phyloP scores from a whole-genome alignment of 371 early-diverging fungal species.

The Mucor mucedo region DNA sequence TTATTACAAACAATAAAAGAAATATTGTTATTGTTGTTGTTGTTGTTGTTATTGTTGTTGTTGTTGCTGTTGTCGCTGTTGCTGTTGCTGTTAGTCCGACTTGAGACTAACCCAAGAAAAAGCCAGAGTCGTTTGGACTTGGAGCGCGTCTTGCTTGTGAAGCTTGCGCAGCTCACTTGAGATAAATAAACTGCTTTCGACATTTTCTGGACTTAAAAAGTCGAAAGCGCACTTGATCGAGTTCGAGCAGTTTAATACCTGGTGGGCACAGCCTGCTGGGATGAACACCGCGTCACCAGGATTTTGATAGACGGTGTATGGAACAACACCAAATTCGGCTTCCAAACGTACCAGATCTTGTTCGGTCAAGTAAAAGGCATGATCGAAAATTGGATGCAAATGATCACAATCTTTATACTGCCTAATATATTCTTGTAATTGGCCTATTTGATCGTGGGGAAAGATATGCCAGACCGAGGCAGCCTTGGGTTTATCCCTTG shows the following conservation, averaged over 20 bases:
- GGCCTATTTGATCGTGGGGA: background rate
- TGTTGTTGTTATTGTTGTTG: too few relatives aligned
- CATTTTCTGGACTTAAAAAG: background rate
- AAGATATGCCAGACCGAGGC: background rate
- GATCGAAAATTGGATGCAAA: background rate
- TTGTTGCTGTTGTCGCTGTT: too few relatives aligned
- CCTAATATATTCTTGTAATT: background rate
- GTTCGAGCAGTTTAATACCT: background rate
- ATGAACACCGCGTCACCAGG: conserved; percentile 1
- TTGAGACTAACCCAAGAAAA: background rate
- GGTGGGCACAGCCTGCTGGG: background rate
- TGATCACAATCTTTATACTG: background rate
- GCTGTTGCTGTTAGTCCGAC: background rate
- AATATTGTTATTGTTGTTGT: too few relatives aligned
- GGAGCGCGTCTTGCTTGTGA: background rate
- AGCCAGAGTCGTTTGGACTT: background rate
- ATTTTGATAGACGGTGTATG: background rate
- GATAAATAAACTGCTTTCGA: background rate
- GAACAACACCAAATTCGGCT: background rate
- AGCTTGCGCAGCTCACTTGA: background rate
- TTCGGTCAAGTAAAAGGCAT: background rate
- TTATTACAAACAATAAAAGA: too few relatives aligned
- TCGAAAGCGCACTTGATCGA: background rate
- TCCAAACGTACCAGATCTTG: background rate
- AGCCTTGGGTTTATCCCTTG: background rate